Conservation (phyloP, 2,329 filamentous ascomycete species). For the Penicillium janthinellum region DNA sequence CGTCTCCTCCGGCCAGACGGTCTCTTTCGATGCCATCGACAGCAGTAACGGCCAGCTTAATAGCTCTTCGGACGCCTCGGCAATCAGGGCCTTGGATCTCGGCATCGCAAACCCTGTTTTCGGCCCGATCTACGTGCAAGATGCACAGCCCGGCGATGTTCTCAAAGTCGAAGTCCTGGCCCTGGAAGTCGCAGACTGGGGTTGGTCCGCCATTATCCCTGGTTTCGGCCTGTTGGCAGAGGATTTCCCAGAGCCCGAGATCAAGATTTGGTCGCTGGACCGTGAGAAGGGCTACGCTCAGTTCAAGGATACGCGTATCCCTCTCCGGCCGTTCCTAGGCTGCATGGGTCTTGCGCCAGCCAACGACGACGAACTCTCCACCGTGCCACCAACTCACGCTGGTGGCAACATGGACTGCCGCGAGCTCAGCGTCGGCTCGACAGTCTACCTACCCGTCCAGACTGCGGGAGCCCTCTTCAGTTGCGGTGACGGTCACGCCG, state of each 20-base stretch:
- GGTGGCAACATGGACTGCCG: conserved; percentile 61
- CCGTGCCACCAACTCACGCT: conserved; percentile 54
- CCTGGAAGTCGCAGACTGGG: conserved; percentile 50
- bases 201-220: conserved; percentile 57
- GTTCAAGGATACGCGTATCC: conserved; percentile 54
- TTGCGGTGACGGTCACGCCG: conserved; percentile 58
- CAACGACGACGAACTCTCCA: conserved; percentile 49
- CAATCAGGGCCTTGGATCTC: conserved; percentile 47
- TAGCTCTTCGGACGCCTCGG: conserved; percentile 44
- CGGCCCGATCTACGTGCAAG: conserved; percentile 54
- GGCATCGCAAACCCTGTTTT: conserved; percentile 52
- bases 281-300: conserved; percentile 43
- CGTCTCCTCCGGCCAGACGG: conserved; percentile 50
- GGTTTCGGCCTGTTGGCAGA: conserved; percentile 55
- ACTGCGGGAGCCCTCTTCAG: conserved; percentile 55
- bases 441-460: conserved; percentile 54
- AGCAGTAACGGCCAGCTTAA: conserved; percentile 55
- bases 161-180: conserved; percentile 55
- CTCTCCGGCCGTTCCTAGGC: conserved; percentile 56
- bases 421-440: conserved; percentile 51
- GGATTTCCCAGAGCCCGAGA: conserved; percentile 47
- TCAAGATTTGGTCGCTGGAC: conserved; percentile 55
- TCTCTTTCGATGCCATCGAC: conserved; percentile 55
- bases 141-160: conserved; percentile 55
- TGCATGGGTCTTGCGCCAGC: conserved; percentile 56